phyloP scores from a whole-genome alignment of 352 stramenopile species.

The Globisporangium iwayamae region DNA sequence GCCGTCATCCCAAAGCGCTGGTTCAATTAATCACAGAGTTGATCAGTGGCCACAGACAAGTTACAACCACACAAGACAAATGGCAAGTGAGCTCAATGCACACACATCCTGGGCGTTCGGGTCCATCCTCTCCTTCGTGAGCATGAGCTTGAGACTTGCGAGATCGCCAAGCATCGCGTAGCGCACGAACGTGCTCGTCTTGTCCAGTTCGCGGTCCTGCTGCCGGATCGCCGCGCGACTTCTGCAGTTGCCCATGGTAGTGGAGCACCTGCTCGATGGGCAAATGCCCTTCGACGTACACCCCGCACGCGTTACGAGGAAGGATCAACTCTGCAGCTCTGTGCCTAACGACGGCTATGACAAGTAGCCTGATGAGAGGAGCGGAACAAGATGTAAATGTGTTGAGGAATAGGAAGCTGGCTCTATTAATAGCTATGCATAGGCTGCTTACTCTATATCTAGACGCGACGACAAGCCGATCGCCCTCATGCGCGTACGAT shows the following conservation, averaged over 20 bases:
- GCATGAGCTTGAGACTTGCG: conserved; percentile 38
- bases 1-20: conserved; percentile 82
- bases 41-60: background rate
- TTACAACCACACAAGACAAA: background rate
- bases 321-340: background rate
- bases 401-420: background rate
- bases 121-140: conserved; percentile 45
- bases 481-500: background rate
- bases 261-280: background rate
- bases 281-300: background rate
- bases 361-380: background rate
- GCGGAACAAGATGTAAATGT: background rate
- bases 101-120: conserved; percentile 58
- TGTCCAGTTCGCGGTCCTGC: conserved; percentile 29
- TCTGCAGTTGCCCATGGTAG: conserved; percentile 17
- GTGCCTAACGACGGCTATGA: background rate
- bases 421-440: background rate
- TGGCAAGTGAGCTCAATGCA: background rate
- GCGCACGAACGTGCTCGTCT: conserved; percentile 49
- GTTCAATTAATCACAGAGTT: background rate
- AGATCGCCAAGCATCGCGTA: conserved; percentile 53
- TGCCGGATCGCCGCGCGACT: conserved; percentile 21
- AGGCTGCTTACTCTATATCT: background rate
- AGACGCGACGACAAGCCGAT: background rate
- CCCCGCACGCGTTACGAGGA: background rate